Evolutionary conservation across 1,284 basidiomycete species (phyloP), one percentile per base, ranked within the genome.

Genomic region (Golubevia sp.): DNA sequence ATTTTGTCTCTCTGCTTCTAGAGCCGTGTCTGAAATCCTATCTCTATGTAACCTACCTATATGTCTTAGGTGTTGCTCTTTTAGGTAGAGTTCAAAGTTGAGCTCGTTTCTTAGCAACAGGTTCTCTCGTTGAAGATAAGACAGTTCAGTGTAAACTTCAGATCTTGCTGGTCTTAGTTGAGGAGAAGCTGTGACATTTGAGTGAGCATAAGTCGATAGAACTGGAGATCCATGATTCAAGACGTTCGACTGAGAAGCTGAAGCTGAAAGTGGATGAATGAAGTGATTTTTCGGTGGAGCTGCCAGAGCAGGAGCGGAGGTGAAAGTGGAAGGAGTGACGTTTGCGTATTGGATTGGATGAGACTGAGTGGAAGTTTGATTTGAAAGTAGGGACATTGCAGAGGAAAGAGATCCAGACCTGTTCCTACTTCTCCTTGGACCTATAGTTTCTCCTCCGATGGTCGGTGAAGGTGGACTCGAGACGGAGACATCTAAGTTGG

Each of bases 31-130:
- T 1, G 70, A 64, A 26, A 84, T 75, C 27, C 78, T 74, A 56
- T 84, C 75, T 23, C 77, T 75, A 62, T 83, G 82, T 20, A 84
- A 63, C 4, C 70, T 68, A n/a, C 82, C 82, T 55, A 84, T 82
- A 58, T 83, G 81, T 2, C 72, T 64, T 2, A 84, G 62, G 56
- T 81, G 77, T 68, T 84, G 82, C 52, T 79, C 79, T 58, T 82
- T 81, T 66, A 83, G 74, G 53, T 81, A 82, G 6, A 82, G 70
- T 62, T 84, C 82, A 57, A 81, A 76, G 48, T 78, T 77, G 59
- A 82, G 72, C 59, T 83, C 76, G 56, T 72, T 76, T 3, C 74
- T 70, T 18, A 83, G 58, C 34, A 82, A 59, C 34, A 76, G 59
- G 25, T 78, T 82, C 59, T 82, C 74, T 0, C 66, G 67, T 30